Percentiles rank a stretch among this genome's conserved stretches.
phyloP scores from a whole-genome alignment of 2,329 filamentous ascomycete genomes.

The Trichoderma lentiforme region DNA sequence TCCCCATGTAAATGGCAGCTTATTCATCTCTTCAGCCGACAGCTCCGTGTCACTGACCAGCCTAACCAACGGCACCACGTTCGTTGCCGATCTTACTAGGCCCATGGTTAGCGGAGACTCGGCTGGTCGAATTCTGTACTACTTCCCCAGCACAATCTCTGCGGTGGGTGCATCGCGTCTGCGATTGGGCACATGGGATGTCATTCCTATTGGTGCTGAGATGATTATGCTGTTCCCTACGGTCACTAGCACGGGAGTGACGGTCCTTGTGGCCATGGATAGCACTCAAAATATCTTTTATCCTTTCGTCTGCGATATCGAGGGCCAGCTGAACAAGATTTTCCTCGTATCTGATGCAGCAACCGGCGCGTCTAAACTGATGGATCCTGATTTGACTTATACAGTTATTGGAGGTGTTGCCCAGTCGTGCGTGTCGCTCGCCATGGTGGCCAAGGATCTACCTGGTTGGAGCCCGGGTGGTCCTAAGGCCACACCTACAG shows the following conservation, averaged over 20 bases:
- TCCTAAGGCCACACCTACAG: not conserved
- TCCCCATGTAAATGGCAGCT: not conserved
- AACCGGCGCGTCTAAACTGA: not conserved
- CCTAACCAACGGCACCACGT: not conserved
- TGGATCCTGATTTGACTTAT: not conserved
- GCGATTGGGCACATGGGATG: not conserved
- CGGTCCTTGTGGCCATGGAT: not conserved
- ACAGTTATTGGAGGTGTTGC: not conserved
- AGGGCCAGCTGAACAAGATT: conserved; percentile 1
- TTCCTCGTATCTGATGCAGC: not conserved
- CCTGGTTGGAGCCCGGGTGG: not conserved
- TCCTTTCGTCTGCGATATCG: not conserved
- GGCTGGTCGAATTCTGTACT: not conserved
- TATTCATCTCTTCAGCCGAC: conserved; percentile 1
- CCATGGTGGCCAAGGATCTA: not conserved
- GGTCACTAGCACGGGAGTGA: not conserved
- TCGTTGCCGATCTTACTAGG: not conserved
- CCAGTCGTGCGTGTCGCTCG: not conserved
- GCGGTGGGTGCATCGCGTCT: not conserved
- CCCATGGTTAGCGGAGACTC: not conserved
- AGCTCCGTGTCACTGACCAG: not conserved
- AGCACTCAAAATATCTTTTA: not conserved
- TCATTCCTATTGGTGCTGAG: not conserved
- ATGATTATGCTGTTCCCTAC: not conserved
- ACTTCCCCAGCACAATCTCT: not conserved